phyloP scores from a whole-genome alignment of 2,329 filamentous ascomycete species.

The Alternaria ethzedia region DNA sequence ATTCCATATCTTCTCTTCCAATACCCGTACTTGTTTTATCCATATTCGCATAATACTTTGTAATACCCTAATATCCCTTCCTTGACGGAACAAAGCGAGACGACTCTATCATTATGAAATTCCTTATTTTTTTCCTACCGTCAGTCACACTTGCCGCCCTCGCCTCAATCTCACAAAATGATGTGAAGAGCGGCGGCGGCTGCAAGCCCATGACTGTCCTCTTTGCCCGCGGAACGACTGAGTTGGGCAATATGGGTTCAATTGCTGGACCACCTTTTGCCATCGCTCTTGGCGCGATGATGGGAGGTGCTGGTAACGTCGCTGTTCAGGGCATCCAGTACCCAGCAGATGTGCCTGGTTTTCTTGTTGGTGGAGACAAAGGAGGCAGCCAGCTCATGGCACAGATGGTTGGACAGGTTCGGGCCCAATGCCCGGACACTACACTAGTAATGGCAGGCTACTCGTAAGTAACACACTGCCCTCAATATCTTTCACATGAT shows the following conservation, averaged over 20 bases:
- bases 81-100: background rate
- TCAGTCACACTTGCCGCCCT: slow-evolving; percentile 25
- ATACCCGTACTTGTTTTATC: background rate
- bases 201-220: slow-evolving; percentile 60
- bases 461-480: slow-evolving; percentile 44
- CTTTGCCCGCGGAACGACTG: slow-evolving; percentile 64
- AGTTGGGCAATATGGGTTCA: slow-evolving; percentile 60
- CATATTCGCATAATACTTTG: background rate
- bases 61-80: background rate
- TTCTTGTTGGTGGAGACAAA: slow-evolving; percentile 55
- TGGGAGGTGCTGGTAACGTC: slow-evolving; percentile 51
- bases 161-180: slow-evolving; percentile 32
- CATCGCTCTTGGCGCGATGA: slow-evolving; percentile 49
- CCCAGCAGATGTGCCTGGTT: slow-evolving; percentile 54
- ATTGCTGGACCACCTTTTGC: slow-evolving; percentile 60
- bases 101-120: slow-evolving; percentile 19
- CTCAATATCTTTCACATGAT: background rate
- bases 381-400: slow-evolving; percentile 56
- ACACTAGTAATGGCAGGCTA: slow-evolving; percentile 58
- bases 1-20: background rate
- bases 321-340: slow-evolving; percentile 64
- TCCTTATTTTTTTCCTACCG: slow-evolving; percentile 14
- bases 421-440: slow-evolving; percentile 53
- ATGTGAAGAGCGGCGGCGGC: slow-evolving; percentile 32
- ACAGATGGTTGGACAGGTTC: slow-evolving; percentile 47